Base-by-base conservation (phyloP, 148 eudicot genomes). In the Beta vulgaris region DNA sequence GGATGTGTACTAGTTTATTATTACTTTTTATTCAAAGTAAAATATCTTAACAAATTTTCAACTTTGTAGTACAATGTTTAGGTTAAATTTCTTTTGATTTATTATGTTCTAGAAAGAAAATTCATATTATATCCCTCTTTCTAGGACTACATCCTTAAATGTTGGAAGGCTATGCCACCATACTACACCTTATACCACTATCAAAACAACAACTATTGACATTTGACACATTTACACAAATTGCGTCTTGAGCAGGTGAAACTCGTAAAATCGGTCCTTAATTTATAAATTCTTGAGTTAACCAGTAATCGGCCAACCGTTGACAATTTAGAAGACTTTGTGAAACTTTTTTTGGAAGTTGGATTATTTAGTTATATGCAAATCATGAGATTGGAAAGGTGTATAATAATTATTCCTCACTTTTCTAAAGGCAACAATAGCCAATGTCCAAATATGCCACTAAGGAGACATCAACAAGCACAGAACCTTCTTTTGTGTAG, bases 401-500 rank as follows among this genome's bases (percentile, higher is more conserved):
- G 16, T 54, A 66, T 10, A 73, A 58, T 28, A 58, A 43, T 73
- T 31, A 73, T 40, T 73, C 18, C 26, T 19, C 25, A 40, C 54
- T 39, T 13, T 49, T 61, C 3, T 26, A 54, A 37, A 25, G 35
- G 32, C 61, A 48, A 59, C 21, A 77, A 77, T 61, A 61, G 23
- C 62, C 69, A 62, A 44, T 25, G 29, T 65, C 15, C 35, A 62
- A 39, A 75, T 26, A 37, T 43, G 43, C 77, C 71, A 75, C 70
- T 75, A 13, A 32, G 83, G 83, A 74, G 78, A 79, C 82, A 79
- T 74, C 7, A 68, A 25, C 69, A 69, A 71, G 79, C 76, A 80
- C 55, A 76, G 83, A 80, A 80, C 79, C 79, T 80, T 71, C 83
- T 80, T 71, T 64, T 80, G 19, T 79, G 75, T 61, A 48, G 42